Evolutionary conservation across 345 rosid genomes (phyloP).

Genomic region (Sonneratia alba): DNA sequence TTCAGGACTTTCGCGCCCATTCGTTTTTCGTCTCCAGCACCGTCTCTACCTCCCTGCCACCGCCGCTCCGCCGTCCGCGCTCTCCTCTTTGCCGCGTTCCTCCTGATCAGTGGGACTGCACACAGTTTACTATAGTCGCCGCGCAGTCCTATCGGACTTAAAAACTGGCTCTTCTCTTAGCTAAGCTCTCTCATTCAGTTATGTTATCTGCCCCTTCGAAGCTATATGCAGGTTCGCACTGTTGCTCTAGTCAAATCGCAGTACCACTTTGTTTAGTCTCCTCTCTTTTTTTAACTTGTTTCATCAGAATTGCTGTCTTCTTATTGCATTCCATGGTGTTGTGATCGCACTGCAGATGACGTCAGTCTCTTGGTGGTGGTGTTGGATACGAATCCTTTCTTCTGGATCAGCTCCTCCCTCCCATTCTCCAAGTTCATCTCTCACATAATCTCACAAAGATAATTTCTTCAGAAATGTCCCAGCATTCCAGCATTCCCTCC

Average conservation of each 20-base stretch:
- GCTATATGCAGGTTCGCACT: conserved; percentile 52
- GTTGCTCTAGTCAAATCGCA: background rate
- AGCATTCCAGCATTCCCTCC: background rate
- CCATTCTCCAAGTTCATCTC: conserved; percentile 68
- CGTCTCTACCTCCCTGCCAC: background rate
- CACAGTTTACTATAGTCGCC: background rate
- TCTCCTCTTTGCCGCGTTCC: background rate
- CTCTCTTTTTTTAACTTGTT: too few relatives aligned
- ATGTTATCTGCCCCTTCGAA: conserved; percentile 71
- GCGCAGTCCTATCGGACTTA: background rate
- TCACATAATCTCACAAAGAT: conserved; percentile 36
- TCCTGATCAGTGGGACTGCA: too few relatives aligned
- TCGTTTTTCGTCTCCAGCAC: background rate
- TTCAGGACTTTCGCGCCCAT: background rate
- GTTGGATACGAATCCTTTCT: conserved; percentile 75
- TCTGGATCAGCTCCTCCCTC: conserved; percentile 62
- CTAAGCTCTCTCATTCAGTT: background rate
- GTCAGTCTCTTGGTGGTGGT: conserved; percentile 70
- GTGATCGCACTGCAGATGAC: conserved; percentile 43
- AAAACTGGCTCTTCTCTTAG: background rate
- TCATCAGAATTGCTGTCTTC: background rate
- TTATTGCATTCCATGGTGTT: background rate
- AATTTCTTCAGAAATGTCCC: background rate
- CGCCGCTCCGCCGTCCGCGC: background rate
- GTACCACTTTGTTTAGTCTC: background rate